Base-by-base conservation (phyloP, 768 basidiomycete species). In the Tremella mesenterica region DNA sequence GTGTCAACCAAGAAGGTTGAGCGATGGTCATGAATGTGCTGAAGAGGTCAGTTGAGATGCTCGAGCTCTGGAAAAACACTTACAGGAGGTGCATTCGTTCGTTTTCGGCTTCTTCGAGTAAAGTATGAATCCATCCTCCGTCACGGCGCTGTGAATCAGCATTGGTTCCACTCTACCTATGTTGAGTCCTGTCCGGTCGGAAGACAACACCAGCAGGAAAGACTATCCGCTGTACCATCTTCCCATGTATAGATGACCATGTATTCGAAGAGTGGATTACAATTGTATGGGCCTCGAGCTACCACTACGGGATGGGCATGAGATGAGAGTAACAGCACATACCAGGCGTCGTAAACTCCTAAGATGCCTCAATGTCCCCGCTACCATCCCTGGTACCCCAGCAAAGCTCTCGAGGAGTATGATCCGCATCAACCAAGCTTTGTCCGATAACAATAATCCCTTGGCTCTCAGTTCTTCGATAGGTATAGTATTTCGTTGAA, bases 1-100 rank as follows among this genome's bases (percentile, higher is more conserved):
- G 83, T 78, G 96, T 87, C 69, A 86, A 80, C 23, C 82, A 65
- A 1, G 85, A 81, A 3, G 95, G 90, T 51, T 88, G 78, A 30
- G 83, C 81, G 56, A 97, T 77, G 6, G 88, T 86, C 88, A 97
- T 88, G 76, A 97, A 99, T 1, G 92, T 95, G 83, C 88, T 86
- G 52, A 43, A 7, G 9, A 20, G 8, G 41, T 43, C 18, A 43
- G 41, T 25, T 20, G 8, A 10, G 10, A 56, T 58, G 52, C 56
- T 20, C 44, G 64, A 64, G 52, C 56, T 18, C 30, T 26, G 23
- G 6, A 23, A 16, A 25, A n/a, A n/a, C n/a, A 71, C 80, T 65
- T 55, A 87, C 85, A 92, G 86, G 48, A 92, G 78, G 72, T 93
- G 90, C 88, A 95, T 93, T 30, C 93, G 78, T 75, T 99, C 93